A percentile compares a stretch with the other conserved stretches of the same genome.
These are phyloP conservation scores for Penicillium sumatraense DNA, from an alignment of 2,329 filamentous ascomycete genomes.

Conservation along the genomic window DNA sequence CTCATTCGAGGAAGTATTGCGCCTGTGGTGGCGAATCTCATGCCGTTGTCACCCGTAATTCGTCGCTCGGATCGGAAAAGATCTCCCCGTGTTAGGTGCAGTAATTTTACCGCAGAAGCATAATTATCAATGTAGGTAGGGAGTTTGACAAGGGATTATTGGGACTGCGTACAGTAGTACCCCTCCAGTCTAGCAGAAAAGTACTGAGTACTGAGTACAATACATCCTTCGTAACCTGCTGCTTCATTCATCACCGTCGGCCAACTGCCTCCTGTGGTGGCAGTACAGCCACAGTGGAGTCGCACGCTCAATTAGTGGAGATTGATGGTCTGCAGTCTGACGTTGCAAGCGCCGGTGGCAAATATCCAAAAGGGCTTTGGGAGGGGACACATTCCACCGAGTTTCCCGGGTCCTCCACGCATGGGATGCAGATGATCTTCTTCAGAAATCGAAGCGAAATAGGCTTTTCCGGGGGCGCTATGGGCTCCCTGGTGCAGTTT, in stretches of 20 bases:
- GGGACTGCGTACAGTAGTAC: not conserved
- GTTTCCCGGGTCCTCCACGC: not conserved
- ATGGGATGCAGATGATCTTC: conserved; percentile 13
- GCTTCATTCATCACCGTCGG: not conserved
- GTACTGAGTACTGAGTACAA: too few species aligned
- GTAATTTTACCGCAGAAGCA: not conserved
- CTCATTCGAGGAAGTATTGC: conserved; percentile 2
- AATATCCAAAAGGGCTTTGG: not conserved
- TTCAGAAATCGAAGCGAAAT: conserved; percentile 3
- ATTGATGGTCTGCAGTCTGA: conserved; percentile 12
- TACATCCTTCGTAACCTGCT: not conserved
- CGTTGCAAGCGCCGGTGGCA: conserved; percentile 3
- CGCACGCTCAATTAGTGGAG: conserved; percentile 6
- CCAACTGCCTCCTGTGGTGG: not conserved
- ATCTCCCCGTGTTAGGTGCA: not conserved
- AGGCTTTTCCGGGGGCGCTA: not conserved
- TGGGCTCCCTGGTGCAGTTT: not conserved
- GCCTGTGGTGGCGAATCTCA: conserved; percentile 17
- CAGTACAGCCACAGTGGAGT: conserved; percentile 17
- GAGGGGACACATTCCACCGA: not conserved
- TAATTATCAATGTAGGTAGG: not conserved
- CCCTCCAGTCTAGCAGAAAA: not conserved
- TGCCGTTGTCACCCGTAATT: conserved; percentile 6
- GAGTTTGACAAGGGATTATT: too few species aligned
- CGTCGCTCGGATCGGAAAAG: not conserved